Conservation (phyloP, 2,329 filamentous ascomycete genomes). For the Trichoderma afroharzianum region DNA sequence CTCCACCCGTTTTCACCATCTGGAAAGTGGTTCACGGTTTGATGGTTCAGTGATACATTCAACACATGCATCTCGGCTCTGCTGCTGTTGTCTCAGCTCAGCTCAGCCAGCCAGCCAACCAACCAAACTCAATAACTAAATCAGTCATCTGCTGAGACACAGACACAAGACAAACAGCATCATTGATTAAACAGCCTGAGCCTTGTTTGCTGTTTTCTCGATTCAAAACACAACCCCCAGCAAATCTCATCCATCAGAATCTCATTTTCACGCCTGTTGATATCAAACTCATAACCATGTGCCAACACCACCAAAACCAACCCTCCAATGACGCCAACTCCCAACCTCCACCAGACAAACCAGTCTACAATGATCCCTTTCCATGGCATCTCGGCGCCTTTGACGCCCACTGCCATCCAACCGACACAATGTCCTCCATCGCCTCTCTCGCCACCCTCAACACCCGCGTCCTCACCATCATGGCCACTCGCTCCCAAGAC, state of each 20-base stretch:
- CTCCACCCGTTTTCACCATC: not conserved
- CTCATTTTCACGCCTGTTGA: not conserved
- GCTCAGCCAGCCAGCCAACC: not conserved
- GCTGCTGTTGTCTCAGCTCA: not conserved
- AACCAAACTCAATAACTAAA: not conserved
- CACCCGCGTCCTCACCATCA: conserved; percentile 63
- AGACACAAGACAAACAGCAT: not conserved
- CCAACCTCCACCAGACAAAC: not conserved
- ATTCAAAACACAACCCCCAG: not conserved
- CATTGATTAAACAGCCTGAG: not conserved
- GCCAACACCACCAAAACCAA: conserved; percentile 11
- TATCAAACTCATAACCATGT: not conserved
- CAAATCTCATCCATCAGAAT: not conserved
- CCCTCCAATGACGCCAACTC: not conserved
- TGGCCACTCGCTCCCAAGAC: conserved; percentile 74
- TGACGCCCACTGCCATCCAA: conserved; percentile 83
- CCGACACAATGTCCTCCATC: conserved; percentile 67
- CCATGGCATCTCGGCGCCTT: conserved; percentile 70
- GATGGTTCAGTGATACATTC: not conserved
- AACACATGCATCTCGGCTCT: not conserved
- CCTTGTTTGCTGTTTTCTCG: not conserved
- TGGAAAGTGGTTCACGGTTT: not conserved
- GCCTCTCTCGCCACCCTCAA: conserved; percentile 60
- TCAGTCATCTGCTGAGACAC: not conserved
- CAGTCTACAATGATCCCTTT: conserved; percentile 37